Evolutionary conservation across 768 basidiomycete species (phyloP), one percentile per base, ranked within the genome.

Genomic region (Rhodosporidiobolus odoratus): DNA sequence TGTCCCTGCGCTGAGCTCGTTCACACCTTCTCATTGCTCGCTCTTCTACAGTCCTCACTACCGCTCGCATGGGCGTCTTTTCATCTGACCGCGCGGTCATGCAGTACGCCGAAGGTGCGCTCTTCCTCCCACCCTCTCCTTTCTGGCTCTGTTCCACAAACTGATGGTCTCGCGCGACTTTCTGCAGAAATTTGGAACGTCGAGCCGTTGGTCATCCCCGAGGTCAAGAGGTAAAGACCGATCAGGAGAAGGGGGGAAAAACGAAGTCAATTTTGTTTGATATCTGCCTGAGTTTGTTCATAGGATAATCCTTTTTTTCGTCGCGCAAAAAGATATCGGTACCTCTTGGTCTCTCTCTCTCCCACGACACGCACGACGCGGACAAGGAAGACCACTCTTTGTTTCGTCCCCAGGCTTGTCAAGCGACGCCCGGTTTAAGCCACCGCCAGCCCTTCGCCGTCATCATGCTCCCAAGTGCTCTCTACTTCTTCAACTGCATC

Each of bases 21-120:
- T 9, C 27, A 21, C 67, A 34, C 41, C 65, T 37, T 19, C 9
- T 23, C 7, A 3, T 45, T 6, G 6, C 4, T 19, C n/a, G 7
- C 48, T 63, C 60, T 75, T 76, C 21, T 9, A 8, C 70, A 63
- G 59, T 79, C 69, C 62, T 78, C 69, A 79, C 77, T 19, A 71
- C 77, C 16, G 74, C 77, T 60, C 75, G 88, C 86, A 97, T 96
- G 93, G 93, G 92, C 79, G 94, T 93, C 78, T 97, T 97, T 83
- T 92, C 91, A 79, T 91, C 90, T 41, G 95, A 98, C 79, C 85
- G 94, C 62, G 90, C 92, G 6, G 94, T 96, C 77, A 86, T 87
- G 75, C 89, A 92, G 78, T 95, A 95, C 76, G 92, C 92, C 2
- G 92, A 95, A 10, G 68, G 67, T 65, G n/a, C 53, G 63, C 27